These are phyloP conservation scores for Bondarzewia mesenterica DNA, from an alignment of 1,284 basidiomycete genomes.

Conservation along the genomic window DNA sequence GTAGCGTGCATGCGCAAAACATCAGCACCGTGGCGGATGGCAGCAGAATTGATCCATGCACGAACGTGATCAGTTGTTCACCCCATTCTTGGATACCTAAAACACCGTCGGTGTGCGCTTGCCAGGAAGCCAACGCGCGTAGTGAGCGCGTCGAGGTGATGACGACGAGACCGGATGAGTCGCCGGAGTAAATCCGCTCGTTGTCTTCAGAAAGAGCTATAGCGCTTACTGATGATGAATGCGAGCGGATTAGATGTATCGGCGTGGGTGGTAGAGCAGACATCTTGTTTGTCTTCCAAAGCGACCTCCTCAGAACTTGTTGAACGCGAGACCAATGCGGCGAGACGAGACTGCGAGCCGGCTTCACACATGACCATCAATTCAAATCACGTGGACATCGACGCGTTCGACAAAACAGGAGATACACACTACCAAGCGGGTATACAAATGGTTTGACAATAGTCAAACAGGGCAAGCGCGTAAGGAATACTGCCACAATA, in stretches of 20 bases:
- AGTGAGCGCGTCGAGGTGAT: constrained; percentile 67
- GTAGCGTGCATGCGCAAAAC: neutral
- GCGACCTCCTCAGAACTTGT: too few relatives aligned
- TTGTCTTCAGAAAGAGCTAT: constrained; percentile 61
- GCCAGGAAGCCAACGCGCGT: constrained; percentile 67
- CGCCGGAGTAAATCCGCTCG: constrained; percentile 75
- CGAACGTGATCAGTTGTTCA: constrained; percentile 61
- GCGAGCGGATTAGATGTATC: constrained; percentile 67
- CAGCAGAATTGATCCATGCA: constrained; percentile 1
- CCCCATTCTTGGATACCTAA: constrained; percentile 73
- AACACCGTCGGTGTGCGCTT: constrained; percentile 68
- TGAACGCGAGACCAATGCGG: too few relatives aligned
- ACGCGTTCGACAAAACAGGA: too few relatives aligned
- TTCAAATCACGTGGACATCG: too few relatives aligned
- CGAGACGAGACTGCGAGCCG: too few relatives aligned
- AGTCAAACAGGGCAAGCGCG: too few relatives aligned
- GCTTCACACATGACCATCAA: too few relatives aligned
- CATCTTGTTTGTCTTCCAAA: constrained; percentile 7
- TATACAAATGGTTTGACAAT: too few relatives aligned
- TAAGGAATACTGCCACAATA: too few relatives aligned
- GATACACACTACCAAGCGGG: too few relatives aligned
- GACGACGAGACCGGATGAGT: constrained; percentile 63
- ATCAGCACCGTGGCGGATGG: neutral
- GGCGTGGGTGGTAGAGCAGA: constrained; percentile 44
- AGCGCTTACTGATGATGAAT: constrained; percentile 50